These are phyloP conservation scores for Jatropha multifida DNA, from an alignment of 441 rosid genomes.

Conservation along the genomic window DNA sequence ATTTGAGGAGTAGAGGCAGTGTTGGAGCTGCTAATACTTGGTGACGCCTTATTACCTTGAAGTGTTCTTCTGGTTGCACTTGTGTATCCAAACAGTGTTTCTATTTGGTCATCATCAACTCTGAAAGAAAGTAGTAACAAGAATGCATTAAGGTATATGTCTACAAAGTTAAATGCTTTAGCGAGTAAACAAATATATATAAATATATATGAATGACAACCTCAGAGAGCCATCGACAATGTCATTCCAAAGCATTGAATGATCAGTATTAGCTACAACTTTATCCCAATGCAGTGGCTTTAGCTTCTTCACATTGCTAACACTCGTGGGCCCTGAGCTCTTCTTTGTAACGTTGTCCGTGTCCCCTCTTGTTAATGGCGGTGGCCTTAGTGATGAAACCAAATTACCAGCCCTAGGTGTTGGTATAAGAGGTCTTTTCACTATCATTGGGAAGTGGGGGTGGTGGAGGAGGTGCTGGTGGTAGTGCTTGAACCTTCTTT, in stretches of 20 bases:
- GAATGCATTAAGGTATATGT: background rate
- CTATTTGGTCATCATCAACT: slow-evolving; percentile 54
- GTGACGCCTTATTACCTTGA: slow-evolving; percentile 14
- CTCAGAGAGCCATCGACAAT: slow-evolving; percentile 54
- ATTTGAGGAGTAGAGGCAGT: slow-evolving; percentile 27
- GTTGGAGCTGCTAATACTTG: slow-evolving; percentile 22
- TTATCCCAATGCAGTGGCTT: slow-evolving; percentile 77
- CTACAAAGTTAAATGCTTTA: background rate
- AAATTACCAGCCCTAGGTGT: slow-evolving; percentile 27
- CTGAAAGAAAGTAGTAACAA: slow-evolving; percentile 29
- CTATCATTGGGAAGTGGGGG: background rate
- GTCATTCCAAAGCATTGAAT: slow-evolving; percentile 72
- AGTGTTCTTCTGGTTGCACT: slow-evolving; percentile 25
- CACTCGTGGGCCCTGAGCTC: background rate
- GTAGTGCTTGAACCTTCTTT: slow-evolving; percentile 16
- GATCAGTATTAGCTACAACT: slow-evolving; percentile 46
- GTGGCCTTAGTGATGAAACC: slow-evolving; percentile 31
- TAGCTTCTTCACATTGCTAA: slow-evolving; percentile 46
- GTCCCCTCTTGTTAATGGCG: slow-evolving; percentile 36
- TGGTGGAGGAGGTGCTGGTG: slow-evolving; percentile 3
- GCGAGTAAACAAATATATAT: background rate
- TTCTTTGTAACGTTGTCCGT: slow-evolving; percentile 10
- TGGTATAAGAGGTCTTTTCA: slow-evolving; percentile 19
- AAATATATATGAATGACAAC: slow-evolving; percentile 23
- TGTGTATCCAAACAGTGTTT: slow-evolving; percentile 48